A percentile compares a stretch with the other conserved stretches of the same genome.
phyloP scores from a whole-genome alignment of 495 filamentous ascomycete species.

The Pseudevernia furfuracea region DNA sequence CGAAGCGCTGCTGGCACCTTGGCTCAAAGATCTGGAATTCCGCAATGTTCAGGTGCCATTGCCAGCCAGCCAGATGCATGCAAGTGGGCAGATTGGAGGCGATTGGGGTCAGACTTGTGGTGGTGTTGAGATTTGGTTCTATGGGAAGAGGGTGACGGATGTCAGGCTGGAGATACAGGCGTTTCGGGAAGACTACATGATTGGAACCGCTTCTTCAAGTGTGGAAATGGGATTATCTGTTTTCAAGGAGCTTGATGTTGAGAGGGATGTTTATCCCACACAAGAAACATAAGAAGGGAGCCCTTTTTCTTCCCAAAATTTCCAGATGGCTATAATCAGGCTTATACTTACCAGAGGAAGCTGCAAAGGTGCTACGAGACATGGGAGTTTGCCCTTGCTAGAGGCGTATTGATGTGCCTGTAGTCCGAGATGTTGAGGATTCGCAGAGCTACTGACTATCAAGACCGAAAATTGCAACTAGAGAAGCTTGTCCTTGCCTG shows the following conservation, averaged over 20 bases:
- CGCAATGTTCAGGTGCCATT: slow-evolving; percentile 52
- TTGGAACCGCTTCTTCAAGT: slow-evolving; percentile 45
- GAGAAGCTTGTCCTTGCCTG: not conserved
- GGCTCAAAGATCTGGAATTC: slow-evolving; percentile 66
- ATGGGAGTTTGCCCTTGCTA: not conserved
- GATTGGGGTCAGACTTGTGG: slow-evolving; percentile 46
- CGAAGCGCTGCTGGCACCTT: slow-evolving; percentile 73
- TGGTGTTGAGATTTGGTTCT: slow-evolving; percentile 46
- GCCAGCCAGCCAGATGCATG: slow-evolving; percentile 24
- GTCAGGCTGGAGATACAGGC: slow-evolving; percentile 54
- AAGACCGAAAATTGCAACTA: not conserved
- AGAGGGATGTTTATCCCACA: slow-evolving; percentile 26
- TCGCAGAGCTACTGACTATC: not conserved
- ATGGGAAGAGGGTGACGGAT: slow-evolving; percentile 42
- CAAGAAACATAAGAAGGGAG: not conserved
- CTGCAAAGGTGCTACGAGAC: not conserved
- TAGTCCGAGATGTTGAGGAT: not conserved
- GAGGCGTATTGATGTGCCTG: not conserved
- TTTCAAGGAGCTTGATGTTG: slow-evolving; percentile 26
- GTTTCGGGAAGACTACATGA: slow-evolving; percentile 54
- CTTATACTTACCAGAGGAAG: not conserved
- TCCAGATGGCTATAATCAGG: not conserved
- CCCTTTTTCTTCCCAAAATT: too few relatives aligned
- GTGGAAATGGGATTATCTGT: slow-evolving; percentile 1
- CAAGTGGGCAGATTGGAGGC: not conserved